Conservation (phyloP, 192 early-diverging fungal species). For the Funneliformis mosseae region DNA sequence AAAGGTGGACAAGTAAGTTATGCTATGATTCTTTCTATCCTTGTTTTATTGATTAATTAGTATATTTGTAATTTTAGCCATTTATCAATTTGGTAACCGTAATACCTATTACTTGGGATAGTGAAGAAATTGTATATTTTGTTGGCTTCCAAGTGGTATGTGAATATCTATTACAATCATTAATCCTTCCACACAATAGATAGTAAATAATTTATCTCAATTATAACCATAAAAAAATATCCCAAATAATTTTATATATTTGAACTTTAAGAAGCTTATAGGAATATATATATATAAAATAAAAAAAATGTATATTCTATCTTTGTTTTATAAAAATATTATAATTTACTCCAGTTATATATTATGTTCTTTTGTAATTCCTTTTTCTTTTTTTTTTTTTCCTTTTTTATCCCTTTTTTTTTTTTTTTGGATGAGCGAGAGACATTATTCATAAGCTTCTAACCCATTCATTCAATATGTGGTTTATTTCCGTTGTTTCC, state of each 20-base stretch:
- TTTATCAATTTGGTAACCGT: conserved; percentile 73
- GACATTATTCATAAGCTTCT: neutral
- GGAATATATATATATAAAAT: too few relatives aligned
- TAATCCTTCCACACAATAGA: neutral
- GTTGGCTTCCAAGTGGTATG: conserved; percentile 63
- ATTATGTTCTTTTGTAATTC: too few relatives aligned
- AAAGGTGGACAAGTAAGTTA: conserved; percentile 60
- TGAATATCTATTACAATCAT: neutral
- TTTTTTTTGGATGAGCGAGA: neutral
- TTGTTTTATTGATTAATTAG: neutral
- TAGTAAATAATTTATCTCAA: too few relatives aligned
- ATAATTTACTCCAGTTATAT: too few relatives aligned
- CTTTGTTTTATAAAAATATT: too few relatives aligned
- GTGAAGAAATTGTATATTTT: conserved; percentile 60
- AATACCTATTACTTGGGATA: conserved; percentile 56
- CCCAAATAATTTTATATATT: too few relatives aligned
- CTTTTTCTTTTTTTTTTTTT: too few relatives aligned
- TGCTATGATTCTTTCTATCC: neutral
- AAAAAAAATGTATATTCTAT: too few relatives aligned
- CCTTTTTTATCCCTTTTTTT: too few relatives aligned
- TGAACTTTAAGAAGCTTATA: too few relatives aligned
- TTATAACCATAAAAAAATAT: too few relatives aligned
- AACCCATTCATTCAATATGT: neutral
- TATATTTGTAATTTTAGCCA: conserved; percentile 39
- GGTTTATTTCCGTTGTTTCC: neutral